phyloP scores from a whole-genome alignment of 176 grass and related monocot species.

The Chrysopogon serrulatus region DNA sequence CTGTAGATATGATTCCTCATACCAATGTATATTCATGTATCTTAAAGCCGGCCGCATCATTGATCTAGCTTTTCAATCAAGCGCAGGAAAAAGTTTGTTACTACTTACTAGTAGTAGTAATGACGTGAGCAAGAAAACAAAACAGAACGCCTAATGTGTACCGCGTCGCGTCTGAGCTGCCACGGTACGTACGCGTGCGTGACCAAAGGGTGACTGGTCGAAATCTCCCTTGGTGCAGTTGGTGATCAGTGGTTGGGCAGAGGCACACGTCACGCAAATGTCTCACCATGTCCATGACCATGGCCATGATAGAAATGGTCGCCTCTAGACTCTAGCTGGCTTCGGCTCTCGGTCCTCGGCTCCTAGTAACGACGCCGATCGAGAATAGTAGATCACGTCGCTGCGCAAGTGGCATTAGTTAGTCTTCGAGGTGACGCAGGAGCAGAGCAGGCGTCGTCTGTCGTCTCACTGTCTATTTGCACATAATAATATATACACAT shows the following conservation, averaged over 20 bases:
- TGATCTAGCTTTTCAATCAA: too few species aligned
- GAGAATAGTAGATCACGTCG: not conserved
- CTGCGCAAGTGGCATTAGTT: constrained; percentile 20
- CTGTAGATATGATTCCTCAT: not conserved
- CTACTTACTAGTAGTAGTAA: too few species aligned
- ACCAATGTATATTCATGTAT: too few species aligned
- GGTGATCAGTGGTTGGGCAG: constrained; percentile 17
- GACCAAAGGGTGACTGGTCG: not conserved
- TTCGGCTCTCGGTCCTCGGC: not conserved
- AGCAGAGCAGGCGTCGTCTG: not conserved
- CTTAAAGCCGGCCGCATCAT: too few species aligned
- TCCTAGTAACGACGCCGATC: not conserved
- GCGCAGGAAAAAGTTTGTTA: too few species aligned
- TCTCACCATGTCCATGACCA: not conserved
- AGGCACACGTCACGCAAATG: not conserved
- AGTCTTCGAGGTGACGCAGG: not conserved
- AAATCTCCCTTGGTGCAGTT: not conserved
- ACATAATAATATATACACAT: too few species aligned
- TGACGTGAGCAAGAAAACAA: not conserved
- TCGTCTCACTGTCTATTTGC: too few species aligned
- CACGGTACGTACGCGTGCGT: not conserved
- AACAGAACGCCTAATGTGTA: not conserved
- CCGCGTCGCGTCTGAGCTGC: not conserved
- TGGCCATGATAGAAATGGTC: not conserved
- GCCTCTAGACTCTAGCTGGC: not conserved